Conservation (phyloP, 1,284 basidiomycete genomes). For the Ganoderma leucocontextum region DNA sequence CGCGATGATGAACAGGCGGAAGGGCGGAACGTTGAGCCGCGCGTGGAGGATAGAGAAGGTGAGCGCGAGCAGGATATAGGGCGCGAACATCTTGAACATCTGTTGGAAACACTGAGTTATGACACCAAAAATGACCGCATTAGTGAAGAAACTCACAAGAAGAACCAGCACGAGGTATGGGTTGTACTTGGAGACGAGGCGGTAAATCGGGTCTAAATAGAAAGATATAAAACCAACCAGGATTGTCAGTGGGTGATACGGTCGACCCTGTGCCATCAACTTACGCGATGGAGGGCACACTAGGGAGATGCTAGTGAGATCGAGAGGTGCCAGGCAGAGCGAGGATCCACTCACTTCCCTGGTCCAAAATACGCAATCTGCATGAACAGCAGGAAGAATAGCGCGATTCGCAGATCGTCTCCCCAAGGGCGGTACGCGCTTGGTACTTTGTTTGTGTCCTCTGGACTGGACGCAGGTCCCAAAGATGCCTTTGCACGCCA, state of each 20-base stretch:
- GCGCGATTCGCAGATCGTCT: constrained; percentile 76
- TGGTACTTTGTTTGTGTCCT: constrained; percentile 60
- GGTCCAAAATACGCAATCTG: constrained; percentile 91
- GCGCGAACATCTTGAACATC: too few species aligned
- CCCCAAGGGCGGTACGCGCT: constrained; percentile 57
- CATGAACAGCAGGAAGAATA: constrained; percentile 88
- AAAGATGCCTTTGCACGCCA: constrained; percentile 40
- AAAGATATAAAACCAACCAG: constrained; percentile 64
- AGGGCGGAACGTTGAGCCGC: constrained; percentile 71
- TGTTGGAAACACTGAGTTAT: too few species aligned
- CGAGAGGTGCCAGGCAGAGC: background rate
- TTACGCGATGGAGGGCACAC: constrained; percentile 85
- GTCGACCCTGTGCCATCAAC: background rate
- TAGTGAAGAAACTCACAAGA: constrained; percentile 55
- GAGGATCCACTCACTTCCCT: constrained; percentile 75
- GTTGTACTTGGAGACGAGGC: constrained; percentile 85
- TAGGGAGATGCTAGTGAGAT: constrained; percentile 38
- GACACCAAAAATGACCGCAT: too few species aligned
- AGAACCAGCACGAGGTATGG: constrained; percentile 86
- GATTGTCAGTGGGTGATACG: constrained; percentile 37
- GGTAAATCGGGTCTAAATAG: constrained; percentile 89
- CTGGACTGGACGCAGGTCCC: constrained; percentile 57
- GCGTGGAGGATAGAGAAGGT: constrained; percentile 73
- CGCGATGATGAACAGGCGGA: constrained; percentile 36
- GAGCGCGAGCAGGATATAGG: constrained; percentile 66